phyloP scores from a whole-genome alignment of 306 rosid genomes.

The Elaeagnus macrophylla region DNA sequence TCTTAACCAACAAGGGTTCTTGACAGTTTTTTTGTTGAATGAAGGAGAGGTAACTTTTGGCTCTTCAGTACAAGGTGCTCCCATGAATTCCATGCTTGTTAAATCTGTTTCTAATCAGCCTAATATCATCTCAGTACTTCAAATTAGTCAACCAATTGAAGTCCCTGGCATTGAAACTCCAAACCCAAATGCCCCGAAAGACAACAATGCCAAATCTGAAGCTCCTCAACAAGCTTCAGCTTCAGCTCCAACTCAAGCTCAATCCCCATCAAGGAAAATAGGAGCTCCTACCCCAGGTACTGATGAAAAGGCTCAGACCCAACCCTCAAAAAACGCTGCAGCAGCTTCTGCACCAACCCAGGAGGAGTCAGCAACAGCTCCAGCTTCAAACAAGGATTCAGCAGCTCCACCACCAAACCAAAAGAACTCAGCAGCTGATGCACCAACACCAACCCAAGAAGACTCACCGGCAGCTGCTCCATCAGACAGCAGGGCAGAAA shows the following conservation, averaged over 20 bases:
- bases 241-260: background rate
- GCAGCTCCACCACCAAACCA: no score
- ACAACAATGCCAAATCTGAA: background rate
- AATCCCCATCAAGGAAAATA: no score
- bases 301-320: no score
- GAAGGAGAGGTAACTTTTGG: conserved; percentile 46
- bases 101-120: conserved; percentile 26
- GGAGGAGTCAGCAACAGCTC: no score
- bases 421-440: no score
- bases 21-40: conserved; percentile 14
- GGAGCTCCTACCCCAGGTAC: no score
- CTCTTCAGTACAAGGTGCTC: conserved; percentile 26
- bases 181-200: background rate
- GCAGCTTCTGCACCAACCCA: no score
- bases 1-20: conserved; percentile 28
- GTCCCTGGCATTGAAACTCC: conserved; percentile 33
- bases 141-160: conserved; percentile 29
- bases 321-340: no score
- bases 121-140: conserved; percentile 43
- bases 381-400: no score
- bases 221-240: background rate
- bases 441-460: no score
- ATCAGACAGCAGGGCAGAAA: no score
- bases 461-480: no score
- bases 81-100: conserved; percentile 17